Conservation (phyloP, 2,329 filamentous ascomycete genomes). For the Pseudocercospora eumusae region DNA sequence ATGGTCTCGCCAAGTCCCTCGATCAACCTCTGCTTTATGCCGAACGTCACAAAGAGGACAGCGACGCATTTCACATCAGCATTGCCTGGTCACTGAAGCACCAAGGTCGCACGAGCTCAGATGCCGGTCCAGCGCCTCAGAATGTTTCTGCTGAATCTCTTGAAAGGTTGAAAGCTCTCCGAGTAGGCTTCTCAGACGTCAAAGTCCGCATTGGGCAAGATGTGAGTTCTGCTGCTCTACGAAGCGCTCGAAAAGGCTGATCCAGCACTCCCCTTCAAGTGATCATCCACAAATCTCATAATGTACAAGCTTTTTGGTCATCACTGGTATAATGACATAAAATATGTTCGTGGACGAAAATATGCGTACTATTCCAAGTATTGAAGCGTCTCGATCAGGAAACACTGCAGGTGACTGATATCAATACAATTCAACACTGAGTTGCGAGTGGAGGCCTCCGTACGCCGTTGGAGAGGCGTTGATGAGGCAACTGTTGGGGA, state of each 20-base stretch:
- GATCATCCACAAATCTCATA: too few species aligned
- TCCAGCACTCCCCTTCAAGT: neutral
- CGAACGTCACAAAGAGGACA: slow-evolving; percentile 29
- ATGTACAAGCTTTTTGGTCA: neutral
- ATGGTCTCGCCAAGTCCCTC: slow-evolving; percentile 61
- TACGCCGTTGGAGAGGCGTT: neutral
- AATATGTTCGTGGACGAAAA: neutral
- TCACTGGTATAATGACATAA: neutral
- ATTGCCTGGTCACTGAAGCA: slow-evolving; percentile 75
- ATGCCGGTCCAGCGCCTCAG: neutral
- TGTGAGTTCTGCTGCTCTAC: slow-evolving; percentile 34
- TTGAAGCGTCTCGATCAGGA: too few species aligned
- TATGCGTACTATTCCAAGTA: slow-evolving; percentile 1
- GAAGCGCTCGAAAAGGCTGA: slow-evolving; percentile 13
- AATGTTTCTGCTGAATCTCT: slow-evolving; percentile 4
- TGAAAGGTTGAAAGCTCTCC: slow-evolving; percentile 20
- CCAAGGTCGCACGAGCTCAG: slow-evolving; percentile 41
- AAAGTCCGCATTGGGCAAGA: slow-evolving; percentile 53
- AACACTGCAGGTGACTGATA: neutral
- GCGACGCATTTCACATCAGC: slow-evolving; percentile 72
- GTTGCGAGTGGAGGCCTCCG: neutral
- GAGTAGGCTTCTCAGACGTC: slow-evolving; percentile 43
- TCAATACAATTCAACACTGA: neutral
- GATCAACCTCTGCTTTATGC: slow-evolving; percentile 72
- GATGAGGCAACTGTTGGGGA: neutral